phyloP scores from a whole-genome alignment of 2,329 filamentous ascomycete genomes.

The Xylaria sp. region DNA sequence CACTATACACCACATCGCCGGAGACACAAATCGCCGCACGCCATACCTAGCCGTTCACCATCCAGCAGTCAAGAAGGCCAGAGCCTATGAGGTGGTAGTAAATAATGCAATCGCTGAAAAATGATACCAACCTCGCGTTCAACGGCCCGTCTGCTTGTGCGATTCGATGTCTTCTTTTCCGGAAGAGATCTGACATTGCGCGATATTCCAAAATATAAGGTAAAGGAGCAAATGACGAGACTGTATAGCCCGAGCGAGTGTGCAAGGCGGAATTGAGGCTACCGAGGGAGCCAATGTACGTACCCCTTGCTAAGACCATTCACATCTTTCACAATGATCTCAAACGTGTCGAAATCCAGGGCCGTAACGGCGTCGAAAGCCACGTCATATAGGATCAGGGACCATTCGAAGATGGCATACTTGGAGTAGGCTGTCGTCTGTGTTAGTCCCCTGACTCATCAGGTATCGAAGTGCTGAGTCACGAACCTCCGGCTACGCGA shows the following conservation, averaged over 20 bases:
- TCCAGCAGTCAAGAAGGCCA: neutral
- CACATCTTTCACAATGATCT: conserved; percentile 81
- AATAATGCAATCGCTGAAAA: neutral
- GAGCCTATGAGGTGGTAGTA: neutral
- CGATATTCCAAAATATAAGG: conserved; percentile 3
- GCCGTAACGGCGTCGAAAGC: conserved; percentile 93
- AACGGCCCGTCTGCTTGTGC: neutral
- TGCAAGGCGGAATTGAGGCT: conserved; percentile 40
- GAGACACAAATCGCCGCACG: neutral
- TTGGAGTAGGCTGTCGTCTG: conserved; percentile 76
- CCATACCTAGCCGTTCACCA: neutral
- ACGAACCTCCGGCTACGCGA: conserved; percentile 81
- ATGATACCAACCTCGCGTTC: neutral
- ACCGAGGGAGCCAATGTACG: conserved; percentile 91
- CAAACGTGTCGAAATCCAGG: conserved; percentile 83
- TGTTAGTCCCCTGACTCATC: conserved; percentile 10
- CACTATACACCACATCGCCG: neutral
- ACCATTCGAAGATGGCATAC: conserved; percentile 98
- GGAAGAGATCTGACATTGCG: neutral
- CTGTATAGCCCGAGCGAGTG: conserved; percentile 28
- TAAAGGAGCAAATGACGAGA: neutral
- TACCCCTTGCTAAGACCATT: conserved; percentile 96
- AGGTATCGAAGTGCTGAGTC: neutral
- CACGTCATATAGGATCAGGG: conserved; percentile 89
- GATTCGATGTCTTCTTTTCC: neutral